Base-by-base conservation (phyloP, 352 stramenopile species). In the Thalassiosira mediterranea region DNA sequence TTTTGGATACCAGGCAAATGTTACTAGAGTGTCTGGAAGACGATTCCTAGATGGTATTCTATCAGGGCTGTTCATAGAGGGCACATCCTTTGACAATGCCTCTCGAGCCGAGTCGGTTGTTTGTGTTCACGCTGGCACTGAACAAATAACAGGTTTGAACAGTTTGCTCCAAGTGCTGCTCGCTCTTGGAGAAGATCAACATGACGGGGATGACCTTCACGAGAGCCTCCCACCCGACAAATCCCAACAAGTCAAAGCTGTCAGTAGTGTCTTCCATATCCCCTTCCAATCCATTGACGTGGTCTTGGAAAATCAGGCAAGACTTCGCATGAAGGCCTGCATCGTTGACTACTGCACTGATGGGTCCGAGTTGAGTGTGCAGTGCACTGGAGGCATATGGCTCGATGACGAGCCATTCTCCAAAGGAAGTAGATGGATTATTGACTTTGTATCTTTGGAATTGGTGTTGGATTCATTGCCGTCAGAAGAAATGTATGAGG, bases 31-130 rank as follows among this genome's bases (percentile, higher is more conserved):
- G 13, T 52, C 31, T 42, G 57, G 57, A 23, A 23, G 37, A 29
- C 57, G 57, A 23, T 66, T 66, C 57, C 34, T 64, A n/a, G 57
- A 56, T 38, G 57, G 57, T n/a, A 56, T 66, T 26, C 40, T 37
- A 66, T 66, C 57, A n/a, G 57, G 57, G 3, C 29, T 66, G 13
- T 38, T 44, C n/a, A 40, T 66, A 1, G 44, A 52, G 19, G 57
- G 57, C 19, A 44, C n/a, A n/a, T n/a, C n/a, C n/a, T n/a, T n/a
- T n/a, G n/a, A 46, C n/a, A n/a, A 61, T 38, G 31, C 26, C 4
- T 46, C 52, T 44, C 5, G n/a, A 29, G 29, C 10, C 26, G 17
- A 23, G 4, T 44, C 26, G 15, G 31, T 29, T 11, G 47, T 61
- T 47, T 34, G 52, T 26, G 29, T 61, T 23, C 29, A 61, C 29